Evolutionary conservation across 2,329 filamentous ascomycete species (phyloP), one percentile per base, ranked within the genome.

Genomic region (Penicillium brasilianum): DNA sequence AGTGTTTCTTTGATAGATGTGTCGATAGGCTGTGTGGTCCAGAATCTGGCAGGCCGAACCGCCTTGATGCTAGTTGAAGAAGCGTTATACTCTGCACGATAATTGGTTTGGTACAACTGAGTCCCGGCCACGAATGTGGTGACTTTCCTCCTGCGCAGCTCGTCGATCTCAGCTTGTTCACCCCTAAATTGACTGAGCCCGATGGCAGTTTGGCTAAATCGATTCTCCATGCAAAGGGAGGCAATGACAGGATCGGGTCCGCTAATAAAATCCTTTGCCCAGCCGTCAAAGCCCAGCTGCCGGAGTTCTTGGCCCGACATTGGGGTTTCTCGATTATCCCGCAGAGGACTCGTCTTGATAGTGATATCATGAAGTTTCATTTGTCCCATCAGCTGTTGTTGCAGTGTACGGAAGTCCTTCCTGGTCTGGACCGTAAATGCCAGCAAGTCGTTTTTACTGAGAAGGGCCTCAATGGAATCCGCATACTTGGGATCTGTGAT

Each of bases 181-280:
- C 91, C 85, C 2, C 76, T 85, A 36, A 93, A 86, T 10, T 91
- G 87, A 5, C 74, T 75, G 14, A 88, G 79, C 16, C 85, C 82
- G 48, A 94, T 84, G 0, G 87, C 92, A 6, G 89, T 88, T 28
- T 81, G 80, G 69, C 96, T 87, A 7, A 97, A 76, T 56, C 81
- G 84, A 60, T 84, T 86, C 67, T 91, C 89, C 13, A 87, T 85
- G 75, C 93, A 97, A 22, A 99, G 85, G 90, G 96, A 95, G 7
- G 92, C 90, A 36, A 98, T 80, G 1, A 99, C 91, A 1, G 91
- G 85, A 1, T 89, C 87, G 0, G 96, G 96, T 0, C 94, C 95
- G 36, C 88, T 84, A 6, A 99, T 73, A 60, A 85, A 91, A 71
- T 98, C 90, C 28, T 91, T 82, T 0, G 92, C 88, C 79, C 90